Percentiles rank a stretch among this genome's conserved stretches.
Evolutionary conservation across 371 early-diverging fungal genomes (phyloP).

Genomic region (Coemansia sp.): DNA sequence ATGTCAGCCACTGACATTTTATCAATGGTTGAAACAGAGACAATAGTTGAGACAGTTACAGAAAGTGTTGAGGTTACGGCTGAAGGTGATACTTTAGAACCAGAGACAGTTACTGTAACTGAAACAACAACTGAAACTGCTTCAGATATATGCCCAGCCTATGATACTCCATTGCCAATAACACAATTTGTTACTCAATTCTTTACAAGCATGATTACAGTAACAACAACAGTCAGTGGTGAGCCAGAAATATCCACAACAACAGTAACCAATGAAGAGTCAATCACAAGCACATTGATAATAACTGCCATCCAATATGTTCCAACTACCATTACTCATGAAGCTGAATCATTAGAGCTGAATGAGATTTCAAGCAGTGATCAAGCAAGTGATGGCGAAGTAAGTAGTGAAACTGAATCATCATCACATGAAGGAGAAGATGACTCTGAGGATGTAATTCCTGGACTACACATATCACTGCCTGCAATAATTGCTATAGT

Average conservation of each 20-base stretch:
- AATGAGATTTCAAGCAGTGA: no score
- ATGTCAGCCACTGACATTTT: background rate
- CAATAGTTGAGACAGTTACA: background rate
- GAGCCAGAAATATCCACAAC: background rate
- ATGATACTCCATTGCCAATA: background rate
- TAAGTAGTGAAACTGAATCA: background rate
- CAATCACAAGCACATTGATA: background rate
- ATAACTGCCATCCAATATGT: background rate
- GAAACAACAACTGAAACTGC: background rate
- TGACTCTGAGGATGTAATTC: background rate
- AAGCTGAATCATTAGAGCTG: background rate
- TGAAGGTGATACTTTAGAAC: background rate
- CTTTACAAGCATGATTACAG: background rate
- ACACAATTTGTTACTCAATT: background rate
- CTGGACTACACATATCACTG: background rate
- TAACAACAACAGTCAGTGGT: background rate
- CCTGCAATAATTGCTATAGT: slow-evolving; percentile 5
- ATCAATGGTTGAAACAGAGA: background rate
- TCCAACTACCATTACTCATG: background rate
- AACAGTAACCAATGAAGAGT: background rate
- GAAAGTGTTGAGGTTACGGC: slow-evolving; percentile 1
- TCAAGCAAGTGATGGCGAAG: no score
- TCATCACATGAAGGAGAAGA: background rate
- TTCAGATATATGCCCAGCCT: background rate
- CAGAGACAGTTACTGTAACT: background rate